phyloP scores from a whole-genome alignment of 768 basidiomycete genomes.

The Trametes punicea region DNA sequence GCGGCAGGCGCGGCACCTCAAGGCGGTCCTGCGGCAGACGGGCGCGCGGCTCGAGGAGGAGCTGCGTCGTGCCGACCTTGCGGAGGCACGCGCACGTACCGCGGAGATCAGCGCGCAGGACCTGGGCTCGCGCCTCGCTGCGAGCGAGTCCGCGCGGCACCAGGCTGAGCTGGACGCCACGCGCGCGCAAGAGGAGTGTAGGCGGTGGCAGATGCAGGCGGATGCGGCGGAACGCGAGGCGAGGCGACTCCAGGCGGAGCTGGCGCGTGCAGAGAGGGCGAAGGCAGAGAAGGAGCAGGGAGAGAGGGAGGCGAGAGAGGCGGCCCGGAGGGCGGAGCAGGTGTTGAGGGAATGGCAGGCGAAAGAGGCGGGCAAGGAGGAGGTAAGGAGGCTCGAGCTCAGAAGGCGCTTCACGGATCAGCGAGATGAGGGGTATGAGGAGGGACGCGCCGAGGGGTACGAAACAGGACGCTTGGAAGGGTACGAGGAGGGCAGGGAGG shows the following conservation, averaged over 20 bases:
- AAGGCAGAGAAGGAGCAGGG: slow-evolving; percentile 43
- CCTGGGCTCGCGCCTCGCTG: slow-evolving; percentile 34
- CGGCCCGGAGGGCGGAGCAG: slow-evolving; percentile 41
- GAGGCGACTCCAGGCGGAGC: slow-evolving; percentile 37
- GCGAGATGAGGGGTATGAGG: slow-evolving; percentile 31
- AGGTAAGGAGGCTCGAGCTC: slow-evolving; percentile 39
- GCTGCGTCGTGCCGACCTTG: slow-evolving; percentile 50
- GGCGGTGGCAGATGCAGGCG: slow-evolving; percentile 44
- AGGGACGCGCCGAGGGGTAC: slow-evolving; percentile 45
- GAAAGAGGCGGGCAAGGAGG: slow-evolving; percentile 40
- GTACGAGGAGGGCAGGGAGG: slow-evolving; percentile 36
- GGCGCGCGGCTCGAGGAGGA: slow-evolving; percentile 56
- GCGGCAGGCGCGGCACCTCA: slow-evolving; percentile 52
- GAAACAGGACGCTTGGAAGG: slow-evolving; percentile 47
- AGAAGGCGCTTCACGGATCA: slow-evolving; percentile 43
- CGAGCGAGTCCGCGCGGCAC: slow-evolving; percentile 41
- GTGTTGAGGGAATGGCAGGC: slow-evolving; percentile 44
- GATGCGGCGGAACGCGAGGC: slow-evolving; percentile 42
- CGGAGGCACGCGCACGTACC: slow-evolving; percentile 46
- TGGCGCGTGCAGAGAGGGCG: slow-evolving; percentile 37
- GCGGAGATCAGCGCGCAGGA: slow-evolving; percentile 50
- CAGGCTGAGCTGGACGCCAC: slow-evolving; percentile 38
- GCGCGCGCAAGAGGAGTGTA: slow-evolving; percentile 42
- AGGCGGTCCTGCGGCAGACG: slow-evolving; percentile 47
- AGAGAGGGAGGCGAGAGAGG: slow-evolving; percentile 41